Conservation (phyloP, 1,284 basidiomycete genomes). For the Naganishia cerealis region DNA sequence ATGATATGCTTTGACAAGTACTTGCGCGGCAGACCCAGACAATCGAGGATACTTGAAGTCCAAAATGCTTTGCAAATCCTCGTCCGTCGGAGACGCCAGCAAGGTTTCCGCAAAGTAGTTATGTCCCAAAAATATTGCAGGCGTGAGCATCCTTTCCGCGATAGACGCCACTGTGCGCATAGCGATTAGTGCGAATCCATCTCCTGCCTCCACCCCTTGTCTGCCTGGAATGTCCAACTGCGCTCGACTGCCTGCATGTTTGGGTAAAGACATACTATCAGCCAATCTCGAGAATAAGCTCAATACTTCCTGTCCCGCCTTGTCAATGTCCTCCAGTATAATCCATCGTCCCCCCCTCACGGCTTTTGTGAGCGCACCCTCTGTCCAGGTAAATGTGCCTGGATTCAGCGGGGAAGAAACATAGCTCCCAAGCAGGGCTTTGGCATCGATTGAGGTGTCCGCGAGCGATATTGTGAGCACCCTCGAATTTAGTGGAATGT, state of each 20-base stretch:
- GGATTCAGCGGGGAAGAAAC: slow-evolving; percentile 80
- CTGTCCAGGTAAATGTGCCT: slow-evolving; percentile 93
- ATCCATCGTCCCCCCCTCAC: slow-evolving; percentile 92
- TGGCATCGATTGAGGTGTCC: slow-evolving; percentile 90
- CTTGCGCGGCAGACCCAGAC: slow-evolving; percentile 54
- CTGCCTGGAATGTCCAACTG: slow-evolving; percentile 68
- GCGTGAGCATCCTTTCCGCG: slow-evolving; percentile 49
- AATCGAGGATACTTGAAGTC: slow-evolving; percentile 66
- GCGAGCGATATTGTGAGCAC: slow-evolving; percentile 85
- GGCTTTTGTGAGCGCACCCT: slow-evolving; percentile 87
- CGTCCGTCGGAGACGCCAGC: slow-evolving; percentile 62
- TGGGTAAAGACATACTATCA: slow-evolving; percentile 68
- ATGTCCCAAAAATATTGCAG: slow-evolving; percentile 72
- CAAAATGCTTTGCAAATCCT: slow-evolving; percentile 29
- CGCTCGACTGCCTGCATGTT: slow-evolving; percentile 74
- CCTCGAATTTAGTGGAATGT: slow-evolving; percentile 58
- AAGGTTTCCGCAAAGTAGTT: slow-evolving; percentile 77
- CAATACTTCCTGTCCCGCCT: slow-evolving; percentile 80
- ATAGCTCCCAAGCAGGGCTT: slow-evolving; percentile 90
- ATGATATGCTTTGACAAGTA: slow-evolving; percentile 49
- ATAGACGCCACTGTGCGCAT: slow-evolving; percentile 65
- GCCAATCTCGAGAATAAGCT: slow-evolving; percentile 78
- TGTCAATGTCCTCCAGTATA: slow-evolving; percentile 89
- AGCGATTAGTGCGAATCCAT: slow-evolving; percentile 76
- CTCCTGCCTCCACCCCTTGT: slow-evolving; percentile 68